These are phyloP conservation scores for Phytophthora foliorum DNA, from an alignment of 352 stramenopile species.

Conservation along the genomic window DNA sequence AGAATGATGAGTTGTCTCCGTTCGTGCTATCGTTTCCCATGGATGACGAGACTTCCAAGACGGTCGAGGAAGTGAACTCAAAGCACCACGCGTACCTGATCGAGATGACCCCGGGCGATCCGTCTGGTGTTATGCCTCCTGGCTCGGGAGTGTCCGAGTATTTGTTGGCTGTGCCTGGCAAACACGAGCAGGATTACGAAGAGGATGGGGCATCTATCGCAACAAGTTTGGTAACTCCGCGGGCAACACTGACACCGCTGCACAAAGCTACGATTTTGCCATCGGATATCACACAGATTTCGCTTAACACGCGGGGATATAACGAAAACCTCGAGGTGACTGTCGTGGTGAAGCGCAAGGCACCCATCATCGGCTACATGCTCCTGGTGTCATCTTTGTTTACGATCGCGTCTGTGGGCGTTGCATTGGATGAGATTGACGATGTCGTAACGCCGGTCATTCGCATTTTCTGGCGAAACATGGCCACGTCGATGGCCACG, in stretches of 20 bases:
- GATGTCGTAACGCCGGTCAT: constrained; percentile 69
- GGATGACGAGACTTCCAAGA: constrained; percentile 69
- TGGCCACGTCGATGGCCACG: constrained; percentile 67
- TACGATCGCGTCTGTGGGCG: constrained; percentile 80
- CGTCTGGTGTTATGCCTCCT: constrained; percentile 47
- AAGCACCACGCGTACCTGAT: constrained; percentile 83
- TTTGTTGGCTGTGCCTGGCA: constrained; percentile 75
- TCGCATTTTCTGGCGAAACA: constrained; percentile 91
- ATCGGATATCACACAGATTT: constrained; percentile 79
- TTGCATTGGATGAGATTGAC: constrained; percentile 76
- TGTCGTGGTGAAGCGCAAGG: constrained; percentile 73
- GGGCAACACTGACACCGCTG: constrained; percentile 39
- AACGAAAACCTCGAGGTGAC: constrained; percentile 80
- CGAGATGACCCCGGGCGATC: constrained; percentile 71
- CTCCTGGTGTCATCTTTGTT: constrained; percentile 75
- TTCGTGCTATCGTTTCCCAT: constrained; percentile 86
- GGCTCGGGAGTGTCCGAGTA: constrained; percentile 58
- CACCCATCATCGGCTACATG: constrained; percentile 76
- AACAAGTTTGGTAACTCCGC: constrained; percentile 38
- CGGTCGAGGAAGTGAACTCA: constrained; percentile 55
- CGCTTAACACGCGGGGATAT: constrained; percentile 72
- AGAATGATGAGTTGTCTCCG: constrained; percentile 45
- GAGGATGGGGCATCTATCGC: constrained; percentile 39
- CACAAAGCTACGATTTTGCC: constrained; percentile 59
- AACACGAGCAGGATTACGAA: constrained; percentile 40